phyloP scores from a whole-genome alignment of 495 filamentous ascomycete genomes.

The Antarctomyces pellizariae region DNA sequence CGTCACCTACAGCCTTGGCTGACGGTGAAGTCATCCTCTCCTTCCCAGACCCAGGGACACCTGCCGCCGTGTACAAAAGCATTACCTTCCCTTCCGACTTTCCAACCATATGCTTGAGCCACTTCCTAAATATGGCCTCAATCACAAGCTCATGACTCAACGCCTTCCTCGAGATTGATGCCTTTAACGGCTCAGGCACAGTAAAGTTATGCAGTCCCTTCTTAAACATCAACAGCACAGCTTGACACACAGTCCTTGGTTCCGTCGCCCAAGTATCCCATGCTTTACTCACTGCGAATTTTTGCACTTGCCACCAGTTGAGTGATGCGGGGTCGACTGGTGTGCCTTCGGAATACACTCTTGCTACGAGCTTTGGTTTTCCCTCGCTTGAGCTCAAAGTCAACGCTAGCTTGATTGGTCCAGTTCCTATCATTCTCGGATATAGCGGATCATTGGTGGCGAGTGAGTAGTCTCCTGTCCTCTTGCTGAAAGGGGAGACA shows the following conservation, averaged over 20 bases:
- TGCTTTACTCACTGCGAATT: slow-evolving; percentile 30
- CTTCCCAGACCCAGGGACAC: slow-evolving; percentile 14
- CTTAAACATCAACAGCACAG: slow-evolving; percentile 25
- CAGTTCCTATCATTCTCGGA: slow-evolving; percentile 13
- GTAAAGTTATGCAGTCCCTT: slow-evolving; percentile 31
- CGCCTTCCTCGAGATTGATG: slow-evolving; percentile 24
- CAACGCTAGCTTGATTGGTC: slow-evolving; percentile 27
- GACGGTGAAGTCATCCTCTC: slow-evolving; percentile 17
- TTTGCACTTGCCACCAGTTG: slow-evolving; percentile 15
- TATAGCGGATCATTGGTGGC: slow-evolving; percentile 29
- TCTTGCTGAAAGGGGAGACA: slow-evolving; percentile 50
- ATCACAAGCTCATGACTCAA: slow-evolving; percentile 21
- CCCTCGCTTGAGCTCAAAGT: slow-evolving; percentile 29
- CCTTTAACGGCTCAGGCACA: slow-evolving; percentile 27
- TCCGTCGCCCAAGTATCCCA: slow-evolving; percentile 40
- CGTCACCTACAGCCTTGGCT: slow-evolving; percentile 4
- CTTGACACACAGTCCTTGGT: slow-evolving; percentile 34
- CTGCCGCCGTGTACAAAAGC: slow-evolving; percentile 26
- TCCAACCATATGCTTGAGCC: slow-evolving; percentile 23
- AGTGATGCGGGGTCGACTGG: slow-evolving; percentile 25
- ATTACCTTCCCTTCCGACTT: slow-evolving; percentile 15
- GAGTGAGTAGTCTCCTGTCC: slow-evolving; percentile 34
- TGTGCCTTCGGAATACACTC: slow-evolving; percentile 21
- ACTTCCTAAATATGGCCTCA: slow-evolving; percentile 27
- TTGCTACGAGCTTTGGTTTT: slow-evolving; percentile 29